phyloP scores from a whole-genome alignment of 192 early-diverging fungal species.

The Coemansia sp. region DNA sequence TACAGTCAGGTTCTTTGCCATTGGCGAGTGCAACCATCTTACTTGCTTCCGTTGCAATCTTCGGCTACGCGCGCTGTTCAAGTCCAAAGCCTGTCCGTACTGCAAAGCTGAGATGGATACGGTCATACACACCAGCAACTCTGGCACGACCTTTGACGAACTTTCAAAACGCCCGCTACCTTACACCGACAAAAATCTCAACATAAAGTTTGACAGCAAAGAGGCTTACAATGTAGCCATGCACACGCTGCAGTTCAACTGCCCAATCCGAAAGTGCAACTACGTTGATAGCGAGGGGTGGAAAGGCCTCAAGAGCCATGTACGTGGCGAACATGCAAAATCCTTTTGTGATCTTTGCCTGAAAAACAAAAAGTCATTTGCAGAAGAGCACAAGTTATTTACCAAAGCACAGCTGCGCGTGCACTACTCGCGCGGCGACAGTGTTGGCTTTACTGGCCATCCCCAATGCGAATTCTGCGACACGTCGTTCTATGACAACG shows the following conservation, averaged over 20 bases:
- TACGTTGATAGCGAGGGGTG: conserved; percentile 76
- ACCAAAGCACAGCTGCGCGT: conserved; percentile 70
- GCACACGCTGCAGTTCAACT: conserved; percentile 81
- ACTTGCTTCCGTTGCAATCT: conserved; percentile 93
- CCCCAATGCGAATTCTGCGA: conserved; percentile 91
- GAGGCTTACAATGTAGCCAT: conserved; percentile 74
- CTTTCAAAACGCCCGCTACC: conserved; percentile 58
- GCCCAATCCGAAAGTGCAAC: conserved; percentile 80
- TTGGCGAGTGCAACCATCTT: conserved; percentile 90
- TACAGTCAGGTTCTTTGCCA: conserved; percentile 73
- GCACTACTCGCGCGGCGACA: conserved; percentile 77
- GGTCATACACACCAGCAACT: conserved; percentile 75
- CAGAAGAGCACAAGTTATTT: conserved; percentile 89
- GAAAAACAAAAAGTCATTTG: conserved; percentile 88
- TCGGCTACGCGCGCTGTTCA: conserved; percentile 85
- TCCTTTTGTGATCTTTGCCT: conserved; percentile 88
- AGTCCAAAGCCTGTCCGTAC: conserved; percentile 80
- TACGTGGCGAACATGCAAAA: conserved; percentile 70
- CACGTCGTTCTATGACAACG: conserved; percentile 80
- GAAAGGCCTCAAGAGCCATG: conserved; percentile 83
- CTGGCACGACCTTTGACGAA: conserved; percentile 59
- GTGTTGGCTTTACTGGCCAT: conserved; percentile 78
- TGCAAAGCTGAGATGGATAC: conserved; percentile 88
- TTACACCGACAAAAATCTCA: conserved; percentile 64
- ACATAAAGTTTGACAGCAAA: conserved; percentile 73